Conservation (phyloP, 495 filamentous ascomycete species). For the Penicillium steckii region DNA sequence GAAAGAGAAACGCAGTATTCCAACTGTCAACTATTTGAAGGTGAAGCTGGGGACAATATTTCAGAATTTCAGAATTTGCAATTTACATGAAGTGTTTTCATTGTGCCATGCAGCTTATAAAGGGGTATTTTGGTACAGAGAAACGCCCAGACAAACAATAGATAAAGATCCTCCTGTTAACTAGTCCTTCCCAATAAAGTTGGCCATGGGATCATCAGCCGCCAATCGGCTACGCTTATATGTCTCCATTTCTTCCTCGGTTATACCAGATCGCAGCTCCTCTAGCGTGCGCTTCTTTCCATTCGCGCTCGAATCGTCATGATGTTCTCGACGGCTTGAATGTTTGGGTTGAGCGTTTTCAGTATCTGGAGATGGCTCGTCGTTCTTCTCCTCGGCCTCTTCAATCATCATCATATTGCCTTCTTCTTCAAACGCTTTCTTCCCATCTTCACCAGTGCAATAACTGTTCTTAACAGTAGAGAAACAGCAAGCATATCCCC, state of each 20-base stretch:
- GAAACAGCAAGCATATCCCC: slow-evolving; percentile 97
- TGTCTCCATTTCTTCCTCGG: slow-evolving; percentile 78
- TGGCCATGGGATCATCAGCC: slow-evolving; percentile 83
- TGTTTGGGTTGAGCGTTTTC: slow-evolving; percentile 28
- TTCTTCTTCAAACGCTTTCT: slow-evolving; percentile 65
- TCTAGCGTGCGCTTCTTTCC: slow-evolving; percentile 67
- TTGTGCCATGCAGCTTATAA: slow-evolving; percentile 9
- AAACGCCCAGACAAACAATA: slow-evolving; percentile 15
- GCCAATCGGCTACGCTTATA: slow-evolving; percentile 70
- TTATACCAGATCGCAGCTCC: slow-evolving; percentile 69
- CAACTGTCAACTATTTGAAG: no score
- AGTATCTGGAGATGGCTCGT: slow-evolving; percentile 10
- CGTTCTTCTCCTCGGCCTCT: slow-evolving; percentile 35
- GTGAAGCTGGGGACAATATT: no score
- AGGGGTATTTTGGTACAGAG: slow-evolving; percentile 27
- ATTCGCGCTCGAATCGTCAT: slow-evolving; percentile 29
- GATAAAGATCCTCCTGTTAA: slow-evolving; percentile 9
- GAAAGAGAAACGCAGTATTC: no score
- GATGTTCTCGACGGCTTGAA: slow-evolving; percentile 27
- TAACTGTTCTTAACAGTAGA: slow-evolving; percentile 94
- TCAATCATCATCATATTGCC: slow-evolving; percentile 52
- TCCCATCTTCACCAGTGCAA: slow-evolving; percentile 89
- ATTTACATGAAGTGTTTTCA: not conserved
- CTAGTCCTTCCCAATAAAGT: slow-evolving; percentile 60
- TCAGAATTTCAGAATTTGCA: no score